Evolutionary conservation across 202 grass and related monocot genomes (phyloP).

Genomic region (Eragrostis tef): DNA sequence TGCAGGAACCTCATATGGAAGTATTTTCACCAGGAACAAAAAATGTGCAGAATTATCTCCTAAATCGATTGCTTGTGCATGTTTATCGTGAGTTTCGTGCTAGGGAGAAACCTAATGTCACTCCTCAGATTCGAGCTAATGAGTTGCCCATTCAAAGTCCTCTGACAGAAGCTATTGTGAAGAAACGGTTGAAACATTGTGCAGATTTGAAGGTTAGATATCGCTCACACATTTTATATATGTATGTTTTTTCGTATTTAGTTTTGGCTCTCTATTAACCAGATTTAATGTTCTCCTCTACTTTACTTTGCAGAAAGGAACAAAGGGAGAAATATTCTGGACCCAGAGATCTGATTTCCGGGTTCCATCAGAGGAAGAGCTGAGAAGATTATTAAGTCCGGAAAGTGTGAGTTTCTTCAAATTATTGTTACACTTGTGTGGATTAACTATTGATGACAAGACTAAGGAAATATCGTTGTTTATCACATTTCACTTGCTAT

Average conservation of each 20-base stretch:
- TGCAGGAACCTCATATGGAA: conserved; percentile 98
- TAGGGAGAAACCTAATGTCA: conserved; percentile 74
- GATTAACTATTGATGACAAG: conserved; percentile 16
- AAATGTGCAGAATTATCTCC: conserved; percentile 75
- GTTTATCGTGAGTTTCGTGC: conserved; percentile 91
- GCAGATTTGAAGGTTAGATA: conserved; percentile 74
- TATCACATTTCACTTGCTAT: conserved; percentile 17
- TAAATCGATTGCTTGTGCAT: conserved; percentile 80
- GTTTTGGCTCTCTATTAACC: conserved; percentile 16
- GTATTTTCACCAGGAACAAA: conserved; percentile 78
- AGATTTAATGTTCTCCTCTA: conserved; percentile 31
- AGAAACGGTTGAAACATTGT: conserved; percentile 85
- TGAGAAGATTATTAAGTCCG: conserved; percentile 74
- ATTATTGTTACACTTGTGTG: conserved; percentile 8
- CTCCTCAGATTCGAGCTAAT: conserved; percentile 71
- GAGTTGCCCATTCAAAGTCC: conserved; percentile 84
- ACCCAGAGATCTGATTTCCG: conserved; percentile 75
- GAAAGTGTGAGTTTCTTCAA: conserved; percentile 78
- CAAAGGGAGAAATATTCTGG: conserved; percentile 62
- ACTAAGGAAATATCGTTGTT: conserved; percentile 4
- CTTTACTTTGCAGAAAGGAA: conserved; percentile 63
- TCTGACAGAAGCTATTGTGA: conserved; percentile 75
- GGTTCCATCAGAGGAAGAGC: conserved; percentile 91
- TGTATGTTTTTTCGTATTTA: conserved; percentile 14
- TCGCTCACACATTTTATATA: conserved; percentile 32